These are phyloP conservation scores for Trichoderma harzianum DNA, from an alignment of 2,329 filamentous ascomycete species.

Conservation along the genomic window DNA sequence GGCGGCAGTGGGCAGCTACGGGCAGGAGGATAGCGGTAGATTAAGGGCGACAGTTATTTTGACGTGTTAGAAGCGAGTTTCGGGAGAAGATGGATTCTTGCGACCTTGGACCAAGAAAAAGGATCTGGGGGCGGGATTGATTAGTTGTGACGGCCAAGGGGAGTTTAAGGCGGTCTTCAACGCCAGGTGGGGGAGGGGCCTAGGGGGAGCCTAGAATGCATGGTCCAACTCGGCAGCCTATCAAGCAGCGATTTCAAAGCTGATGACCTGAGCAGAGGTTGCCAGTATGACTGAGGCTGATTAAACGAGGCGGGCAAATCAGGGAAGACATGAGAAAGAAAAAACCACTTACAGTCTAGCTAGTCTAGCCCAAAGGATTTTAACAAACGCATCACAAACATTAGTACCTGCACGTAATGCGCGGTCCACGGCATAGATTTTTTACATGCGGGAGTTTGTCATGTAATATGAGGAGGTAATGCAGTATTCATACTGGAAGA, in stretches of 20 bases:
- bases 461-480: background rate
- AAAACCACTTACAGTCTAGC: background rate
- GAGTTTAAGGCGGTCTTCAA: slow-evolving; percentile 12
- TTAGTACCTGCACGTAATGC: background rate
- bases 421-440: background rate
- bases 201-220: background rate
- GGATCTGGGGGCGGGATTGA: background rate
- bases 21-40: background rate
- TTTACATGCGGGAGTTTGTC: background rate
- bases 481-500: background rate
- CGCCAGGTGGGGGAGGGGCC: slow-evolving; percentile 15
- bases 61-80: background rate
- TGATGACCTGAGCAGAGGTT: slow-evolving; percentile 6
- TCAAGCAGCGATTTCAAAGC: background rate
- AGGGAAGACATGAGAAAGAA: background rate
- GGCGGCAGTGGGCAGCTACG: background rate
- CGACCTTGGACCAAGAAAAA: background rate
- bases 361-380: background rate
- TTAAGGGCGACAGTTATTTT: background rate
- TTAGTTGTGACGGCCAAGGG: slow-evolving; percentile 2
- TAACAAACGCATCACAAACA: background rate
- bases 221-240: background rate
- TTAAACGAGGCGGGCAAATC: background rate
- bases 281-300: background rate
- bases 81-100: background rate